These are phyloP conservation scores for Parascedosporium putredinis DNA, from an alignment of 2,329 filamentous ascomycete species.

Conservation along the genomic window DNA sequence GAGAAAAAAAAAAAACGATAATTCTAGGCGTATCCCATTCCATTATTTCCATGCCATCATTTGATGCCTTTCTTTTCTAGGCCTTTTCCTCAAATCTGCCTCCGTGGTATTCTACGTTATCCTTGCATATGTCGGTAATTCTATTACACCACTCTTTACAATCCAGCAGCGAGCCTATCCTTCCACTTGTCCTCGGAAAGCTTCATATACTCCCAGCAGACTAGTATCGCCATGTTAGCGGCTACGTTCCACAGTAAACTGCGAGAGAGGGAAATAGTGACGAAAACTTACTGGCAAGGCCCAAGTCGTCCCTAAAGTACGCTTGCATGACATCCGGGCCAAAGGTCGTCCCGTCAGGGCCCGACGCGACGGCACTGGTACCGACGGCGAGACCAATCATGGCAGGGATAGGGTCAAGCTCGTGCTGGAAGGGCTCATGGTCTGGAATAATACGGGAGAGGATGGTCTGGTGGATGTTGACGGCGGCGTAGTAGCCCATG, in stretches of 20 bases:
- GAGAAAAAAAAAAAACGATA: no score
- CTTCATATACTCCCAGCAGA: slow-evolving; percentile 45
- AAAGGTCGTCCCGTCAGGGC: slow-evolving; percentile 39
- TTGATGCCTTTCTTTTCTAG: no score
- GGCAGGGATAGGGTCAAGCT: slow-evolving; percentile 44
- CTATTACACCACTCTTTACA: not conserved
- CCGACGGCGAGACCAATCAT: slow-evolving; percentile 65
- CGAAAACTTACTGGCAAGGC: slow-evolving; percentile 44
- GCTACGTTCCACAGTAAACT: slow-evolving; percentile 8
- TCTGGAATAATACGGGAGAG: slow-evolving; percentile 28
- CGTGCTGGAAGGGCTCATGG: slow-evolving; percentile 32
- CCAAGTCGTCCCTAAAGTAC: slow-evolving; percentile 61
- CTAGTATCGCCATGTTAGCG: slow-evolving; percentile 21
- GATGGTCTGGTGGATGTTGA: slow-evolving; percentile 58
- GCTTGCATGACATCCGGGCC: slow-evolving; percentile 52
- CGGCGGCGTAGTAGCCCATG: slow-evolving; percentile 55
- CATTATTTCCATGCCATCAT: no score
- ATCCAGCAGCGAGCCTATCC: slow-evolving; percentile 5
- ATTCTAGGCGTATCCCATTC: not conserved
- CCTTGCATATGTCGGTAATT: not conserved
- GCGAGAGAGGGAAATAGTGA: not conserved
- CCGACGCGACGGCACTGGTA: slow-evolving; percentile 56
- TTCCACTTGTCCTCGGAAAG: slow-evolving; percentile 23
- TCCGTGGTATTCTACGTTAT: not conserved
- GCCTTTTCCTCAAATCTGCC: not conserved